Evolutionary conservation across 2,329 filamentous ascomycete species (phyloP).

Genomic region (Colletotrichum tanaceti): DNA sequence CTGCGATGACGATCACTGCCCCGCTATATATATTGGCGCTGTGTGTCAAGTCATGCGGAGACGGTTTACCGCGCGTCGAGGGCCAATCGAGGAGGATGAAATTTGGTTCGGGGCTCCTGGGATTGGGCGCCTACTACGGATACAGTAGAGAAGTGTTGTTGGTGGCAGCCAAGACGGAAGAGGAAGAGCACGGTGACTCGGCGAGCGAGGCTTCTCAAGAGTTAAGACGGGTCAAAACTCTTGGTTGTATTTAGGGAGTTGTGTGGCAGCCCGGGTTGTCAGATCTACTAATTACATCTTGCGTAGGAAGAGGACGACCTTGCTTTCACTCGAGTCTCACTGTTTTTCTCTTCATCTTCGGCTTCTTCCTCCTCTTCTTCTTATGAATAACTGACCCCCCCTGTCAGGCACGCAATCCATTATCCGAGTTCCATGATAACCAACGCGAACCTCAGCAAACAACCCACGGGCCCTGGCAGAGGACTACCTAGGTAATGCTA

Average conservation of each 20-base stretch:
- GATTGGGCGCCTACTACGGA: not conserved
- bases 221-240: not conserved
- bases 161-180: not conserved
- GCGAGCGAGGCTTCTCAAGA: not conserved
- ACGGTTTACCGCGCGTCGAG: slow-evolving; percentile 1
- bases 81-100: not conserved
- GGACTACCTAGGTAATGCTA: too few relatives aligned
- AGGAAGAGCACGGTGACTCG: not conserved
- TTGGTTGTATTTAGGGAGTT: not conserved
- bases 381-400: too few relatives aligned
- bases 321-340: too few relatives aligned
- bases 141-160: too few relatives aligned
- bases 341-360: too few relatives aligned
- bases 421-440: too few relatives aligned
- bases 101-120: not conserved
- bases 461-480: not conserved
- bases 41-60: slow-evolving; percentile 1
- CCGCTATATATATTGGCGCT: not conserved
- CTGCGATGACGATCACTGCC: slow-evolving; percentile 6
- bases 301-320: too few relatives aligned
- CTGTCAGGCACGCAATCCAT: too few relatives aligned
- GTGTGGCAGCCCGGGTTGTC: not conserved
- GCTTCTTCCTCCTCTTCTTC: too few relatives aligned
- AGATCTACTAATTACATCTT: too few relatives aligned
- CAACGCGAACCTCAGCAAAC: too few relatives aligned